Base-by-base conservation (phyloP, 23 red algal genomes). In the Chondrus crispus region DNA sequence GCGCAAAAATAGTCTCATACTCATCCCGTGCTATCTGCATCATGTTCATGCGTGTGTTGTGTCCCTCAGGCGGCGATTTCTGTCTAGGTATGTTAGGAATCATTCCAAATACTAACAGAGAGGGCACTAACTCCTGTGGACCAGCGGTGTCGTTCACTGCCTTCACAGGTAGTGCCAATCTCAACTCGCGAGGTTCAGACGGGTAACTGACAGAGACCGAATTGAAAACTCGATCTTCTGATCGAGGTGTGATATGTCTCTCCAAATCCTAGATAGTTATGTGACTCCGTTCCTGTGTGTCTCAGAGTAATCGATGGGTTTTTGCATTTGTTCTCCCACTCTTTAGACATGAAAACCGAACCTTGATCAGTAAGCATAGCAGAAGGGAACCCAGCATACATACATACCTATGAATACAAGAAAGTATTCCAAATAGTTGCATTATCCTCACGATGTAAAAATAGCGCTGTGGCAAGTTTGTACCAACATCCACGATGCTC, bases 351-450 rank as follows among this genome's bases (percentile, higher is more conserved):
- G 52, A 83, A 83, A 22, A 53, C 9, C 9, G 78, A 83, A 1
- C 78, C 78, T 39, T 53, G 78, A 29, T 83, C 78, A 7, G 78
- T 83, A 29, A 58, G 78, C 32, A 83, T 63, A 16, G 22, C 29
- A 24, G 26, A 41, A 68, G 78, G 78, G 52, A 40, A 37, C 7
- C 78, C 2, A 1, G 57, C 26, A 38, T 83, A 83, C 7, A 83
- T 0, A 24, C 22, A 19, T 9, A 24, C 24, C 78, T 47, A 83
- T 0, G 32, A n/a, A 11, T 39, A 60, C 6, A 70, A 8, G 14
- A 86, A 69, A 30, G 53, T 68, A 35, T 44, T 18, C 82, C 57
- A 86, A 39, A 86, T 40, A 24, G 57, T 70, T 8, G 32, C 47
- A 19, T 1, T 39, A 71, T 68, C 11, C 19, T 42, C 26, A 12